Conservation (phyloP, 768 basidiomycete species). For the Termitomyces sp. region DNA sequence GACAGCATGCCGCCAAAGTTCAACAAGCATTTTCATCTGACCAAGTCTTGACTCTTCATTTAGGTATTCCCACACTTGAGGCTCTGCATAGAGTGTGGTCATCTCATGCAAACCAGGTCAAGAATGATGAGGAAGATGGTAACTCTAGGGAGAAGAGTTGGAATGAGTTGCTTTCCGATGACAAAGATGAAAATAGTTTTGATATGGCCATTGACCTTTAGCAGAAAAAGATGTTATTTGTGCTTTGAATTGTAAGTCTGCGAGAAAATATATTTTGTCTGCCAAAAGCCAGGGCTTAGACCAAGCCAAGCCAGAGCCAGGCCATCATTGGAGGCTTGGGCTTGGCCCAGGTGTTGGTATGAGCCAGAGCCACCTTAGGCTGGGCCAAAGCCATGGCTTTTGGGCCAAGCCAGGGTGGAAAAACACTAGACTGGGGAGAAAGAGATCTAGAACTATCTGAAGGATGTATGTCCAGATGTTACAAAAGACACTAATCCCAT, state of each 20-base stretch:
- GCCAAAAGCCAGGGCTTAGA: too few species aligned
- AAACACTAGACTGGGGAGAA: too few species aligned
- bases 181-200: neutral
- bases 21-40: neutral
- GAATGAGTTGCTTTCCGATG: neutral
- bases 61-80: constrained; percentile 5
- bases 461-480: too few species aligned
- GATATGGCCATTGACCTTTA: neutral
- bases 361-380: too few species aligned
- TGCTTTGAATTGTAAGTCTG: neutral
- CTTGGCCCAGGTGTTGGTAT: too few species aligned
- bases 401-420: too few species aligned
- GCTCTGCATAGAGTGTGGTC: neutral
- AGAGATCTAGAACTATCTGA: too few species aligned
- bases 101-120: too few species aligned
- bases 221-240: neutral
- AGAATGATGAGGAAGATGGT: neutral
- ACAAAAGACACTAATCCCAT: too few species aligned
- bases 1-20: neutral
- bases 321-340: too few species aligned
- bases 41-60: neutral
- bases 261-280: neutral
- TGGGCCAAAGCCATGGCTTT: too few species aligned
- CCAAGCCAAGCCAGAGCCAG: too few species aligned
- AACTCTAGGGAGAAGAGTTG: neutral